Percentiles rank a stretch among this genome's conserved stretches.
Evolutionary conservation across 2,329 filamentous ascomycete genomes (phyloP).

Genomic region (Epichloe festucae): DNA sequence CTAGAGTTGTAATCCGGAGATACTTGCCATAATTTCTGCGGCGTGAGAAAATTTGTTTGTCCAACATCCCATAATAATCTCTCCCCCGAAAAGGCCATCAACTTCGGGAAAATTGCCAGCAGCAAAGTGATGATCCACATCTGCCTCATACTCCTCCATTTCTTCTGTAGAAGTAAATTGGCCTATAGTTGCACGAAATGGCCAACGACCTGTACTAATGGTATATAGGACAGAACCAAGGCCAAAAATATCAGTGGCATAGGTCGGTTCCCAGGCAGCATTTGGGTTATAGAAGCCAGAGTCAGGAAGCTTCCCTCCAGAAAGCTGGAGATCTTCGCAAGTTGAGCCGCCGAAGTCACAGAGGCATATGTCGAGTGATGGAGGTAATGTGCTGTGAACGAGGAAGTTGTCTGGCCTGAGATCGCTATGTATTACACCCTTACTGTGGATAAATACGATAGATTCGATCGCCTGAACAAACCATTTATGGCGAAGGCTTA

Average conservation of each 20-base stretch:
- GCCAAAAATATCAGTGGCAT: neutral
- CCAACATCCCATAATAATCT: slow-evolving; percentile 6
- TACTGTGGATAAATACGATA: neutral
- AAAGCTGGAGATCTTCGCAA: neutral
- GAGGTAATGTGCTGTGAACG: neutral
- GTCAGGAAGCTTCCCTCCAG: neutral
- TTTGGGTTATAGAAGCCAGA: neutral
- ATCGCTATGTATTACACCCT: neutral
- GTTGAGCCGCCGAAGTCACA: neutral
- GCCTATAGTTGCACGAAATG: neutral
- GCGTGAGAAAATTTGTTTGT: slow-evolving; percentile 1
- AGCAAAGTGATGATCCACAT: neutral
- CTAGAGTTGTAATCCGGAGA: neutral
- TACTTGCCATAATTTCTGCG: neutral
- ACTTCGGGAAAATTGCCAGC: neutral
- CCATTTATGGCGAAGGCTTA: neutral
- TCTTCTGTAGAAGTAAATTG: neutral
- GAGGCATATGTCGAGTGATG: neutral
- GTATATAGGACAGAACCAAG: neutral
- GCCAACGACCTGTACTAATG: neutral
- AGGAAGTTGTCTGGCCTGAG: neutral
- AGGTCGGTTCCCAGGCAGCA: neutral
- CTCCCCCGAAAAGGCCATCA: neutral
- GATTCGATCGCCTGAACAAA: neutral
- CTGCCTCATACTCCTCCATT: neutral